phyloP scores from a whole-genome alignment of 164 flowering plant species.

The Chloranthus sessilifolius region DNA sequence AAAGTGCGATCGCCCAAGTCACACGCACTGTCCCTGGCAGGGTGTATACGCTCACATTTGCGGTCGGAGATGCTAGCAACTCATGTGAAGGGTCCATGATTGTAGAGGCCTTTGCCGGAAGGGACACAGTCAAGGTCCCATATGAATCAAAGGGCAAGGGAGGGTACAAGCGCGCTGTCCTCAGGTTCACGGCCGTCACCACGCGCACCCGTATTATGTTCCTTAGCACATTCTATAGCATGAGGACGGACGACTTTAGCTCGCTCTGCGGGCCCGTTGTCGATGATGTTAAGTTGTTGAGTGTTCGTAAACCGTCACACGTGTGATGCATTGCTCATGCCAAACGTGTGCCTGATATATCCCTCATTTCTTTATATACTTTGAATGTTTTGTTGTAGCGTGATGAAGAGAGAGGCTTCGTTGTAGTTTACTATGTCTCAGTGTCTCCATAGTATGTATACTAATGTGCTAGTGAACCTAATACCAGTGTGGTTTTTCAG shows the following conservation, averaged over 20 bases:
- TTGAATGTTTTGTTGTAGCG: slow-evolving; percentile 8
- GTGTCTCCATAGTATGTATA: too few species aligned
- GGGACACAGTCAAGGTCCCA: slow-evolving; percentile 34
- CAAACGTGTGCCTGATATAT: slow-evolving; percentile 1
- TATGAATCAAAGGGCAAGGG: slow-evolving; percentile 69
- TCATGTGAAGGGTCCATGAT: slow-evolving; percentile 63
- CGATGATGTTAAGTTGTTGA: slow-evolving; percentile 59
- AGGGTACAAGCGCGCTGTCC: slow-evolving; percentile 50
- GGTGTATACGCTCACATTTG: slow-evolving; percentile 48
- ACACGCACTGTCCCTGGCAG: slow-evolving; percentile 42
- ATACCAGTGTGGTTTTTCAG: slow-evolving; percentile 1
- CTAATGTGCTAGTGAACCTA: not conserved
- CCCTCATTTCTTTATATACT: slow-evolving; percentile 2
- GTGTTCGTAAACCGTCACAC: slow-evolving; percentile 25
- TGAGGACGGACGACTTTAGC: slow-evolving; percentile 47
- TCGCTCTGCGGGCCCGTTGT: slow-evolving; percentile 81
- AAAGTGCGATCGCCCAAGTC: slow-evolving; percentile 67
- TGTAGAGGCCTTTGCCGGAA: slow-evolving; percentile 67
- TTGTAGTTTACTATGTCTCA: slow-evolving; percentile 5
- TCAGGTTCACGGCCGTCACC: slow-evolving; percentile 45
- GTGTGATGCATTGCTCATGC: not conserved
- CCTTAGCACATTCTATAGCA: slow-evolving; percentile 57
- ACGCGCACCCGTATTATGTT: slow-evolving; percentile 50
- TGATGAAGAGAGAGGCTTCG: slow-evolving; percentile 6
- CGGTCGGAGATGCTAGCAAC: slow-evolving; percentile 67